phyloP scores from a whole-genome alignment of 2,329 filamentous ascomycete species.

The Diaporthe sp. region DNA sequence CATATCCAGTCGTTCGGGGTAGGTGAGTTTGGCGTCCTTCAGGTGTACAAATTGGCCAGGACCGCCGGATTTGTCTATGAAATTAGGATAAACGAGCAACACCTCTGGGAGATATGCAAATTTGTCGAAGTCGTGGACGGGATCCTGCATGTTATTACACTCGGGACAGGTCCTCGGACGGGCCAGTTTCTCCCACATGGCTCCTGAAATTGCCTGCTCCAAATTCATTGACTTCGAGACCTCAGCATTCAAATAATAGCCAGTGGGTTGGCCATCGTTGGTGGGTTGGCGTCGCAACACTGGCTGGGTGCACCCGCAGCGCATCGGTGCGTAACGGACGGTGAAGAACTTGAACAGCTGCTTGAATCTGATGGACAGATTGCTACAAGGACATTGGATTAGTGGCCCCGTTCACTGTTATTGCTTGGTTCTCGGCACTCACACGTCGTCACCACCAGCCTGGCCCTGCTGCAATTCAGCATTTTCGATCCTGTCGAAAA shows the following conservation, averaged over 20 bases:
- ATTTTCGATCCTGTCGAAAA: not conserved
- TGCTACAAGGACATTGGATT: not conserved
- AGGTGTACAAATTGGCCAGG: no score
- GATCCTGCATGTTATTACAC: not conserved
- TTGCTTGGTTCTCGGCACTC: not conserved
- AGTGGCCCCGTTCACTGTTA: not conserved
- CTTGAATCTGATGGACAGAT: not conserved
- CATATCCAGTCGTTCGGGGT: constrained; percentile 8
- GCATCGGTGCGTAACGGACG: not conserved
- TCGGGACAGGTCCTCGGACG: not conserved
- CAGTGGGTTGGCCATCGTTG: not conserved
- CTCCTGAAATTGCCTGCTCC: not conserved
- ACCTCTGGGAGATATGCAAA: constrained; percentile 20
- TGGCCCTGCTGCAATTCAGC: not conserved
- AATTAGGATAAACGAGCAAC: not conserved
- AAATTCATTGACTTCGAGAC: not conserved
- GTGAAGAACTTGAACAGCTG: constrained; percentile 3
- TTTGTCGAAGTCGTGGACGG: not conserved
- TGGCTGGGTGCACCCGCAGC: not conserved
- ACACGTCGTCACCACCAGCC: not conserved
- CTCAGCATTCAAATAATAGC: not conserved
- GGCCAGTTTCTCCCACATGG: not conserved
- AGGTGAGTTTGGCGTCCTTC: not conserved
- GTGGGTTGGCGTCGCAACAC: not conserved
- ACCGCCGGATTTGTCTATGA: not conserved